phyloP scores from a whole-genome alignment of 805 yeast species.

The Sugiyamaella valdiviana region DNA sequence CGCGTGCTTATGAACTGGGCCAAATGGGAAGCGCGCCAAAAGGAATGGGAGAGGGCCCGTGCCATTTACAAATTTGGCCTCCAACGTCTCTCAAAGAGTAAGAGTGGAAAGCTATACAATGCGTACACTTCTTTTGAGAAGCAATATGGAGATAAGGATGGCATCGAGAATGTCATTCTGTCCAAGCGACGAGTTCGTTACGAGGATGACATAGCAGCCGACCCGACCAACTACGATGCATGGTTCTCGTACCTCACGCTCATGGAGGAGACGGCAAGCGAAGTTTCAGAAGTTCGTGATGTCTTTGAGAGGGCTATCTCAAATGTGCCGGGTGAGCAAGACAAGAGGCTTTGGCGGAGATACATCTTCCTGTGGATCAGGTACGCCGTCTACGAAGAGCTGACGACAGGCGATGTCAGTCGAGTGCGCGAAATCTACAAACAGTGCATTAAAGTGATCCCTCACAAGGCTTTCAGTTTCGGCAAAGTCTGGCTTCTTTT shows the following conservation, averaged over 20 bases:
- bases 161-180: constrained; percentile 48
- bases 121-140: constrained; percentile 57
- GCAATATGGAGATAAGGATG: constrained; percentile 49
- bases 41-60: constrained; percentile 58
- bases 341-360: constrained; percentile 53
- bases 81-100: constrained; percentile 37
- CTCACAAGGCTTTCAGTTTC: constrained; percentile 58
- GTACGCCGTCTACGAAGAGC: constrained; percentile 58
- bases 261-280: constrained; percentile 36
- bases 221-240: constrained; percentile 58
- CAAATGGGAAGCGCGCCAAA: constrained; percentile 56
- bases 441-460: constrained; percentile 43
- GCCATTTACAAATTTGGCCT: constrained; percentile 51
- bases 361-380: constrained; percentile 68
- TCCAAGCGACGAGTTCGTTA: constrained; percentile 52
- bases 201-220: constrained; percentile 39
- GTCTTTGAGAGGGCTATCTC: constrained; percentile 43
- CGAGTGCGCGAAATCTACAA: constrained; percentile 48
- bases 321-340: constrained; percentile 29
- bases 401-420: constrained; percentile 37
- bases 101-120: constrained; percentile 36
- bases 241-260: constrained; percentile 77
- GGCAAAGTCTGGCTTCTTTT: constrained; percentile 66
- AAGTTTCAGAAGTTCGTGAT: constrained; percentile 27
- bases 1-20: constrained; percentile 52